A percentile compares a stretch with the other conserved stretches of the same genome.
These are phyloP conservation scores for Blechomonas ayalai DNA, from an alignment of 208 protist genomes.

Conservation along the genomic window DNA sequence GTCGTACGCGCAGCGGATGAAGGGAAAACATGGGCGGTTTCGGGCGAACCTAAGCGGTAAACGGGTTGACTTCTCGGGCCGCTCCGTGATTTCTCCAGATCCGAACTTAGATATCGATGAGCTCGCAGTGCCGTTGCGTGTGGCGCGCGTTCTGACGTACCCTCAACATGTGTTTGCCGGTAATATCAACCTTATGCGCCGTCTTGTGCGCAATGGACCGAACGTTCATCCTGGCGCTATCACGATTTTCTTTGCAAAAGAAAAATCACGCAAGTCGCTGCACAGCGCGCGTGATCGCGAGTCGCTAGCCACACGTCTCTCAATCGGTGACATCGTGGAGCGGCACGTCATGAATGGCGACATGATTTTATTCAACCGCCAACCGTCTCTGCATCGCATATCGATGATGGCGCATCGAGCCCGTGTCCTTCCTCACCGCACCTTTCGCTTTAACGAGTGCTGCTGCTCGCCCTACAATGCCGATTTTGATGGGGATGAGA, in stretches of 20 bases:
- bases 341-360: constrained; percentile 98
- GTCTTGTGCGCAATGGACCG: constrained; percentile 95
- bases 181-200: constrained; percentile 92
- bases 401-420: constrained; percentile 98
- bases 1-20: constrained; percentile 96
- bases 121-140: constrained; percentile 95
- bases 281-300: constrained; percentile 60
- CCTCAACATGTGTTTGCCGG: constrained; percentile 93
- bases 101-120: constrained; percentile 98
- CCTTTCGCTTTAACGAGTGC: constrained; percentile 99
- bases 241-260: constrained; percentile 83
- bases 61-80: constrained; percentile 98
- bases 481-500: constrained; percentile 99
- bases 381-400: constrained; percentile 98
- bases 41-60: constrained; percentile 99
- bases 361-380: constrained; percentile 98
- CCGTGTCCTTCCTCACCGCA: constrained; percentile 95
- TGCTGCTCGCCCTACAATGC: constrained; percentile 99
- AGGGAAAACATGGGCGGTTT: constrained; percentile 99
- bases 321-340: constrained; percentile 97
- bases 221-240: constrained; percentile 96
- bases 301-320: constrained; percentile 72
- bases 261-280: constrained; percentile 73
- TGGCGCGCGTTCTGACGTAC: constrained; percentile 97
- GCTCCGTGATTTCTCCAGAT: constrained; percentile 99